Evolutionary conservation across 2,329 filamentous ascomycete species (phyloP), one percentile per base, ranked within the genome.

Genomic region (Alternaria sp.): DNA sequence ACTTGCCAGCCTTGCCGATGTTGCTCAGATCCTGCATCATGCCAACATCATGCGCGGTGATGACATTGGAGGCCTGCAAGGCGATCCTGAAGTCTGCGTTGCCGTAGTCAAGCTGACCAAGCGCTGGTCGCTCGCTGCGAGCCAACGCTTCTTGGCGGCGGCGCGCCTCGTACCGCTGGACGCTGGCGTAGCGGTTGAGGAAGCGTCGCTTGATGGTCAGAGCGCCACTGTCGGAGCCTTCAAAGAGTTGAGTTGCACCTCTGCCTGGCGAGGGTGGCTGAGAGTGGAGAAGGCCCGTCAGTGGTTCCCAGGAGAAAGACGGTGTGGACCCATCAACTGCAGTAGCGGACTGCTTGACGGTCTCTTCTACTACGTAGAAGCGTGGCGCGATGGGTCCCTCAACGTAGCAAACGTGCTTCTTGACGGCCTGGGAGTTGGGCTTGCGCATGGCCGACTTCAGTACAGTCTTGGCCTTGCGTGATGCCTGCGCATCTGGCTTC

Each of bases 81-180:
- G 57, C 55, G 33, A 69, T 58, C 60, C 60, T 67, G 56, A 50
- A 51, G 49, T 60, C 45, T 11, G 43, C 51, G 33, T 65, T 69
- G 25, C 67, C 67, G 41, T 69, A 69, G 26, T 65, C 58, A 5
- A 67, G 53, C 37, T 69, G 67, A 20, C 61, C 60, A 5, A 64
- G 49, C 2, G 33, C 41, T 14, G 41, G 37, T 6, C 23, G 18
- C 20, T 56, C 57, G 5, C 50, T 53, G 4, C 9, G 28, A 6
- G 49, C 58, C 18, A 57, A 18, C 18, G 30, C 33, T 9, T 59
- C 60, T 21, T 59, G 15, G 20, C 47, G 26, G 44, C 65, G 65
- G 15, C 49, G 63, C 51, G 45, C 26, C 43, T 68, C 65, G 45
- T 64, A 64, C 10, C 56, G 30, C 30, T 63, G 65, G 15, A 70